Conservation (phyloP, 202 grass and related monocot species). For the Dendrocalamus latiflorus region DNA sequence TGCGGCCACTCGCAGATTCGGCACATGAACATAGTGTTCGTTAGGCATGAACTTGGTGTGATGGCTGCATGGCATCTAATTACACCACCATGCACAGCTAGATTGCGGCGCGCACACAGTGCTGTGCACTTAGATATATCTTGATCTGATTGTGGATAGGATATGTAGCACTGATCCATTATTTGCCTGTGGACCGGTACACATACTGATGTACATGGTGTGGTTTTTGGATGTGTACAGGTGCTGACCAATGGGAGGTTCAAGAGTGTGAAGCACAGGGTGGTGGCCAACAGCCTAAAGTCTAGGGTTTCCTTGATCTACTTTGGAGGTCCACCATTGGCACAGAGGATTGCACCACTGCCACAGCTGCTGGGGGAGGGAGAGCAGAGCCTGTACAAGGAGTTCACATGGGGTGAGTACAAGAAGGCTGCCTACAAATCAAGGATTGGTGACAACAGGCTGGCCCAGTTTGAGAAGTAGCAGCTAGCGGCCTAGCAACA, state of each 20-base stretch:
- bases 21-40: neutral
- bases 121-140: neutral
- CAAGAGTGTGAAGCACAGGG: slow-evolving; percentile 89
- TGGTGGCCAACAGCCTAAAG: slow-evolving; percentile 76
- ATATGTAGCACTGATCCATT: neutral
- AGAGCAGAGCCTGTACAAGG: slow-evolving; percentile 85
- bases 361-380: slow-evolving; percentile 64
- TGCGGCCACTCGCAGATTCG: neutral
- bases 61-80: neutral
- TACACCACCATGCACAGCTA: neutral
- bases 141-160: neutral
- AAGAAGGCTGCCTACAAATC: slow-evolving; percentile 95
- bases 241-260: slow-evolving; percentile 94
- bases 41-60: neutral
- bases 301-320: slow-evolving; percentile 94
- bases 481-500: neutral
- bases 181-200: neutral
- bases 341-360: slow-evolving; percentile 73
- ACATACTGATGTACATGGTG: neutral
- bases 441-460: slow-evolving; percentile 82
- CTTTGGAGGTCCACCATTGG: slow-evolving; percentile 60
- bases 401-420: slow-evolving; percentile 97
- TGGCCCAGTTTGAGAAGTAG: slow-evolving; percentile 66
- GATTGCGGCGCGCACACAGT: neutral
- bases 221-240: slow-evolving; percentile 19